These are phyloP conservation scores for Cutaneotrichosporon cutaneum DNA, from an alignment of 1,284 basidiomycete species.

Conservation along the genomic window DNA sequence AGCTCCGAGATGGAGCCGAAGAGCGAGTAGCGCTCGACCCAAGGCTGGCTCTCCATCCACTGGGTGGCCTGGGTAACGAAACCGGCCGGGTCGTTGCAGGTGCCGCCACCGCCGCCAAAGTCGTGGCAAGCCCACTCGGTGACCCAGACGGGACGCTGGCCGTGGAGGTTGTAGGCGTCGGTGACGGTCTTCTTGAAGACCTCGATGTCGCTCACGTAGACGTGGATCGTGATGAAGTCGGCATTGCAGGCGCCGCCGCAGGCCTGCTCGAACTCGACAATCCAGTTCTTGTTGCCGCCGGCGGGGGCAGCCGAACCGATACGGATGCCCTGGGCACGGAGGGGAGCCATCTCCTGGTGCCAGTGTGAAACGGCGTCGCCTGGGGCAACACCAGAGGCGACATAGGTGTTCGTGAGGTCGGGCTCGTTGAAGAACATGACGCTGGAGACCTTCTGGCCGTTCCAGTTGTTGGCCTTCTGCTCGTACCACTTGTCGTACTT, in stretches of 20 bases:
- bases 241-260: neutral
- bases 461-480: neutral
- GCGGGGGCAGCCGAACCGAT: conserved; percentile 1
- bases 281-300: neutral
- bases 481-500: conserved; percentile 1
- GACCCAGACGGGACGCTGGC: conserved; percentile 1
- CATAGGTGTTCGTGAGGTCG: neutral
- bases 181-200: neutral
- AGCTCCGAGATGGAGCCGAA: conserved; percentile 4
- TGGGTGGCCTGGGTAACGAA: neutral
- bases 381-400: neutral
- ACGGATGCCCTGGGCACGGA: neutral
- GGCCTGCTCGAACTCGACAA: neutral
- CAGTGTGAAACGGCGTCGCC: neutral
- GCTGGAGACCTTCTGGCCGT: neutral
- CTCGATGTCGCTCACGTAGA: conserved; percentile 7
- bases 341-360: neutral
- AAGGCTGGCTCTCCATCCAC: conserved; percentile 5
- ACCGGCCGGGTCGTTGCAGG: neutral
- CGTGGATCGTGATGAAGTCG: conserved; percentile 7
- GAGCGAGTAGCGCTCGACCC: conserved; percentile 5
- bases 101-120: neutral
- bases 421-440: conserved; percentile 12
- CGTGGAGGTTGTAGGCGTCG: neutral
- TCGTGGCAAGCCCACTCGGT: conserved; percentile 6